A percentile compares a stretch with the other conserved stretches of the same genome.
Conservation (phyloP, 805 yeast species). For the Spencermartinsiella europaea region DNA sequence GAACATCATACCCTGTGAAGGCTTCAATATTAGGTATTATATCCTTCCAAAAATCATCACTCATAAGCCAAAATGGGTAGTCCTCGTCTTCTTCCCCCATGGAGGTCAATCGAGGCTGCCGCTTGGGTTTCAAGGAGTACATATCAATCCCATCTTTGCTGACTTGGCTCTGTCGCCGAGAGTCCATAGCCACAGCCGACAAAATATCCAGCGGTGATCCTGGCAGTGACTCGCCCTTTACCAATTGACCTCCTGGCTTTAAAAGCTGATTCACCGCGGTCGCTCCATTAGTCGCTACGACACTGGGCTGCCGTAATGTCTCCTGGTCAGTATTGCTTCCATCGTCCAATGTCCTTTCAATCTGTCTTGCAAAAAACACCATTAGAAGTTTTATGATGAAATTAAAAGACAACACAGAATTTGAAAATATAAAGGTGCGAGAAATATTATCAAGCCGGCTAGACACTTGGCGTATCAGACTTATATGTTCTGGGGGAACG, state of each 20-base stretch:
- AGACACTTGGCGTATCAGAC: slow-evolving; percentile 18
- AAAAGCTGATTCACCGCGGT: not conserved
- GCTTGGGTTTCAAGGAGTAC: not conserved
- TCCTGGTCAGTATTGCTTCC: not conserved
- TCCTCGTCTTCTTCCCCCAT: slow-evolving; percentile 36
- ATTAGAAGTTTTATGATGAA: slow-evolving; percentile 30
- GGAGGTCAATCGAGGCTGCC: slow-evolving; percentile 18
- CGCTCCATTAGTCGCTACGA: not conserved
- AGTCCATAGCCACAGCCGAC: slow-evolving; percentile 38
- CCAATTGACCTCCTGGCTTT: not conserved
- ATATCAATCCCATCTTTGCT: not conserved
- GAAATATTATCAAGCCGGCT: slow-evolving; percentile 20
- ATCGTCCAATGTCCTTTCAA: slow-evolving; percentile 7
- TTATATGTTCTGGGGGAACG: slow-evolving; percentile 20
- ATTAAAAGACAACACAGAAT: slow-evolving; percentile 24
- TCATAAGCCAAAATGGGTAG: slow-evolving; percentile 48
- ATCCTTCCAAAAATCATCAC: slow-evolving; percentile 72
- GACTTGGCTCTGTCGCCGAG: slow-evolving; percentile 3
- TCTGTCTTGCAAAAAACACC: slow-evolving; percentile 30
- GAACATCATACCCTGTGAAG: slow-evolving; percentile 21
- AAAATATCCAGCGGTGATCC: slow-evolving; percentile 37
- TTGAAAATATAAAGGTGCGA: slow-evolving; percentile 26
- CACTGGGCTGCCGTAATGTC: not conserved
- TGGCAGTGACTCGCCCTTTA: slow-evolving; percentile 15
- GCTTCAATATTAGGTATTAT: slow-evolving; percentile 25